These are phyloP conservation scores for Vigna nakashimae DNA, from an alignment of 306 rosid genomes.

Conservation along the genomic window DNA sequence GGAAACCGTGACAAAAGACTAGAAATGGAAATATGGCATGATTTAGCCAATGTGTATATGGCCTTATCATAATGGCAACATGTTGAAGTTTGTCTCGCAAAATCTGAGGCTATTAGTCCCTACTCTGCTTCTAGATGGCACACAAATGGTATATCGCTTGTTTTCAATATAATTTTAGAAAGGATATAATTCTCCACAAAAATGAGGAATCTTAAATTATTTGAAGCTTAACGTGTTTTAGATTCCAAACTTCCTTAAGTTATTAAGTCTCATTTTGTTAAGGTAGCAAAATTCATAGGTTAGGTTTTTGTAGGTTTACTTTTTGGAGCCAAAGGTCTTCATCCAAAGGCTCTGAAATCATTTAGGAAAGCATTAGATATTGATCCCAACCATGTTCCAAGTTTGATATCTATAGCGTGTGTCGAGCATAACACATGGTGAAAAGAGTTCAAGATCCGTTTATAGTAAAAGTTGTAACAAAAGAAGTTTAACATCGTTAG, in stretches of 20 bases:
- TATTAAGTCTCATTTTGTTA: neutral
- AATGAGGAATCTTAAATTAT: constrained; percentile 1
- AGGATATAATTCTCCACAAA: neutral
- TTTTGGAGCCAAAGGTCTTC: constrained; percentile 72
- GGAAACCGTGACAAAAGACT: constrained; percentile 63
- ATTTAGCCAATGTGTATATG: constrained; percentile 75
- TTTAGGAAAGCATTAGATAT: constrained; percentile 77
- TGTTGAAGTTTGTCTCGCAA: constrained; percentile 87
- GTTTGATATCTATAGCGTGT: constrained; percentile 85
- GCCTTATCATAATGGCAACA: constrained; percentile 79
- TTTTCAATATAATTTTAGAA: neutral
- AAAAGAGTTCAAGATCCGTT: neutral
- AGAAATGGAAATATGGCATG: constrained; percentile 95
- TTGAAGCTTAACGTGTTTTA: constrained; percentile 8
- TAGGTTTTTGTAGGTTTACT: constrained; percentile 62
- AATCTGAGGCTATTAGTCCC: constrained; percentile 76
- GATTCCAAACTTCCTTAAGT: neutral
- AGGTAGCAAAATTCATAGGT: neutral
- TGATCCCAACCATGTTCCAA: constrained; percentile 74
- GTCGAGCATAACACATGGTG: neutral
- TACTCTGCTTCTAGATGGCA: constrained; percentile 91
- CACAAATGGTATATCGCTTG: constrained; percentile 63
- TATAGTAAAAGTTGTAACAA: neutral
- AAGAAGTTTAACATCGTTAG: neutral
- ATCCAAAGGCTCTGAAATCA: constrained; percentile 75